These are phyloP conservation scores for Saprolegnia diclina DNA, from an alignment of 352 stramenopile species.

Conservation along the genomic window DNA sequence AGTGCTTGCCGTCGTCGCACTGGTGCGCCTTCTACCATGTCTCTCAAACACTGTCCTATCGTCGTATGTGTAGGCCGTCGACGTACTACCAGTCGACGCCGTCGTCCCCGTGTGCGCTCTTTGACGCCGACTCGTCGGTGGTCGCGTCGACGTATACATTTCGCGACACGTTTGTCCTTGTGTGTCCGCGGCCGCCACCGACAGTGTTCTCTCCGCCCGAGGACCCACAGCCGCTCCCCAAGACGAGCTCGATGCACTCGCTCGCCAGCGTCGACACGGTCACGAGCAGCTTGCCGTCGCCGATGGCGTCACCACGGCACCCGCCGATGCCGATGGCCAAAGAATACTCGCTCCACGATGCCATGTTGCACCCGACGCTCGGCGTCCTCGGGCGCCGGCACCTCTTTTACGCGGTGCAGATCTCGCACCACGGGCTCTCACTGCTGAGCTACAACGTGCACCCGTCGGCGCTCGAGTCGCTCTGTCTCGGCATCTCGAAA, in stretches of 20 bases:
- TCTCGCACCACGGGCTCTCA: conserved; percentile 10
- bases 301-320: conserved; percentile 9
- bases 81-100: background rate
- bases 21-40: background rate
- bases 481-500: conserved; percentile 19
- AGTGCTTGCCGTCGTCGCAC: conserved; percentile 6
- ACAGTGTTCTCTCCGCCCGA: background rate
- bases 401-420: conserved; percentile 22
- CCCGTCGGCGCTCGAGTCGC: conserved; percentile 13
- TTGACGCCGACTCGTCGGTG: background rate
- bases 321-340: background rate
- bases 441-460: conserved; percentile 22
- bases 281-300: conserved; percentile 10
- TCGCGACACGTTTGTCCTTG: conserved; percentile 11
- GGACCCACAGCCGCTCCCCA: background rate
- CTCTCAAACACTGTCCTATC: too few relatives aligned
- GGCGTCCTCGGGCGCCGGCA: background rate
- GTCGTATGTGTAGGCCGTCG: conserved; percentile 20
- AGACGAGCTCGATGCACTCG: conserved; percentile 8
- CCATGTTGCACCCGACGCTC: conserved; percentile 16
- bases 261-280: conserved; percentile 5
- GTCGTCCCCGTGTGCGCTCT: background rate
- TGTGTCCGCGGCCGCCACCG: conserved; percentile 18
- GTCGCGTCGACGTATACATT: conserved; percentile 6
- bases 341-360: background rate